Conservation (phyloP, 768 basidiomycete species). For the Auricularia cornea region DNA sequence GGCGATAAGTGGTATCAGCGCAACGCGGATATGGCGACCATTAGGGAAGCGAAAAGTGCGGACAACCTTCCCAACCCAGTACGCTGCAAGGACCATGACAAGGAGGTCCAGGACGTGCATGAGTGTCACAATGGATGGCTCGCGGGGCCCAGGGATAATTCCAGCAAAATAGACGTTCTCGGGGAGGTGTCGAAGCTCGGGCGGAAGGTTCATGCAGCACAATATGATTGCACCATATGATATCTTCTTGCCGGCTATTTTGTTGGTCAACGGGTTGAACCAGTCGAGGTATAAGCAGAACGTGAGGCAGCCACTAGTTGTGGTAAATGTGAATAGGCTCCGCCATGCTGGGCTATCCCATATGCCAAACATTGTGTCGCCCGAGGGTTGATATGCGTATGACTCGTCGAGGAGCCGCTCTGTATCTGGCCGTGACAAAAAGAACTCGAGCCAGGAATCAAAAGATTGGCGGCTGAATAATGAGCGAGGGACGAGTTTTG, state of each 20-base stretch:
- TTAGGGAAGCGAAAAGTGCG: conserved; percentile 15
- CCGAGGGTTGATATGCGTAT: neutral
- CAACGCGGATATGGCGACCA: conserved; percentile 23
- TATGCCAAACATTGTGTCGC: neutral
- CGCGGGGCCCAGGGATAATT: conserved; percentile 33
- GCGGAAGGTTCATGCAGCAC: conserved; percentile 30
- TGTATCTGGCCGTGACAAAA: neutral
- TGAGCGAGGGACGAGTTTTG: neutral
- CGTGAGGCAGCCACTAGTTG: neutral
- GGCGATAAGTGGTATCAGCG: conserved; percentile 26
- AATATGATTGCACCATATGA: conserved; percentile 26
- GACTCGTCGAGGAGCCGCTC: neutral
- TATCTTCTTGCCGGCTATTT: no score
- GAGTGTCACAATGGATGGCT: conserved; percentile 24
- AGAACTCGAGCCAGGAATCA: neutral
- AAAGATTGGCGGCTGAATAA: neutral
- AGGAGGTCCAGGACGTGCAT: conserved; percentile 32
- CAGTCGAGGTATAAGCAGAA: conserved; percentile 27
- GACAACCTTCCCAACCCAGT: conserved; percentile 28
- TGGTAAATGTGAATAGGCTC: neutral
- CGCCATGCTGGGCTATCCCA: neutral
- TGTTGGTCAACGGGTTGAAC: conserved; percentile 31
- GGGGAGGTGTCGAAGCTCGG: conserved; percentile 23
- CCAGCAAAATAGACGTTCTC: conserved; percentile 37
- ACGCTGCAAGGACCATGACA: conserved; percentile 25